Evolutionary conservation across 1,284 basidiomycete genomes (phyloP).

Genomic region (Moesziomyces sp.): DNA sequence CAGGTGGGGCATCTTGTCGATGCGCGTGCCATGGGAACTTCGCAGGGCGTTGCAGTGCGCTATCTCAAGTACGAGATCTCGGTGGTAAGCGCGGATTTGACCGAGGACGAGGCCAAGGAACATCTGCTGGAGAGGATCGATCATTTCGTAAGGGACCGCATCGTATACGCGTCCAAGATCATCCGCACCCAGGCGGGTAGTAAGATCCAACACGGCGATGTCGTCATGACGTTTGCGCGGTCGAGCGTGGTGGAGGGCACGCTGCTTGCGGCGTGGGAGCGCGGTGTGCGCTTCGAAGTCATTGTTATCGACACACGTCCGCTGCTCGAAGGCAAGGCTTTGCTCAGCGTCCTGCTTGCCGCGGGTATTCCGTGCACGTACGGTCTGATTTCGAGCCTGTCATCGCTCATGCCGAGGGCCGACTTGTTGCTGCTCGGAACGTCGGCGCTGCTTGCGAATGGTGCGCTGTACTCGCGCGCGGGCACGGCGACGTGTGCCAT

Average conservation of each 20-base stretch:
- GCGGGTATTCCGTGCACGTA: slow-evolving; percentile 89
- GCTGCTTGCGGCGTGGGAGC: slow-evolving; percentile 76
- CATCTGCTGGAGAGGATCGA: slow-evolving; percentile 86
- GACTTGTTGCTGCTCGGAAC: slow-evolving; percentile 90
- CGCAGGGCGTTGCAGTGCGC: slow-evolving; percentile 92
- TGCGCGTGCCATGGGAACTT: slow-evolving; percentile 90
- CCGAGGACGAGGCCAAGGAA: slow-evolving; percentile 95
- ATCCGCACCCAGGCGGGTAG: slow-evolving; percentile 84
- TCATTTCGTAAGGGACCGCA: slow-evolving; percentile 91
- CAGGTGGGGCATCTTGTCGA: slow-evolving; percentile 90
- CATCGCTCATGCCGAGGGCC: slow-evolving; percentile 81
- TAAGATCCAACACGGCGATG: slow-evolving; percentile 93
- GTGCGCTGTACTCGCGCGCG: slow-evolving; percentile 90
- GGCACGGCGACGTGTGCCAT: slow-evolving; percentile 96
- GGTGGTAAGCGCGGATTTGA: slow-evolving; percentile 86
- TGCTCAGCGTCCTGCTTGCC: slow-evolving; percentile 79
- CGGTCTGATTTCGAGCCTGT: slow-evolving; percentile 86
- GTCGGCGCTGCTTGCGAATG: slow-evolving; percentile 92
- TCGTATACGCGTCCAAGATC: slow-evolving; percentile 90
- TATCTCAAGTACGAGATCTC: slow-evolving; percentile 97
- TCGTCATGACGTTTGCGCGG: slow-evolving; percentile 92
- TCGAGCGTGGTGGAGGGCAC: slow-evolving; percentile 94
- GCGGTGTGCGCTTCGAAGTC: slow-evolving; percentile 81
- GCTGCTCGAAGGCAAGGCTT: slow-evolving; percentile 81
- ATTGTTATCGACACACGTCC: slow-evolving; percentile 95